These are phyloP conservation scores for Leptographium radiaticola DNA, from an alignment of 2,329 filamentous ascomycete species.

Conservation along the genomic window DNA sequence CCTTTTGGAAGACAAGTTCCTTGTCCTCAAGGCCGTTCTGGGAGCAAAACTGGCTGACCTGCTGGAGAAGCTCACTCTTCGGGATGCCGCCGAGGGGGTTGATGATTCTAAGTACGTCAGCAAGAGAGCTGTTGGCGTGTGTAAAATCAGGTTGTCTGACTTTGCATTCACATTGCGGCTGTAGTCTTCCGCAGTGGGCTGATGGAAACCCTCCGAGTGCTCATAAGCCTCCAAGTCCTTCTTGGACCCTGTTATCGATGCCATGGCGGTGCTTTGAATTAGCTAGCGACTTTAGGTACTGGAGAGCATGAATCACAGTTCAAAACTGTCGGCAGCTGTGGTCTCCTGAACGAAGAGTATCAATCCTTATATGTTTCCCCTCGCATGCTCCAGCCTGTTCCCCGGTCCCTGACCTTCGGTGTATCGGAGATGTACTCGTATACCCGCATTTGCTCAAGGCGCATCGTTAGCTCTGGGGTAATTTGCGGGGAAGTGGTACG, in stretches of 20 bases:
- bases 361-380: no score
- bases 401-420: no score
- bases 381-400: no score
- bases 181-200: neutral
- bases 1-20: slow-evolving; percentile 41
- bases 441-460: no score
- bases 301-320: neutral
- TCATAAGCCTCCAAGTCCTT: neutral
- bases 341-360: no score
- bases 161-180: neutral
- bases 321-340: neutral
- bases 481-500: neutral
- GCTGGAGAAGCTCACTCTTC: neutral
- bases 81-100: slow-evolving; percentile 4
- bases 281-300: neutral
- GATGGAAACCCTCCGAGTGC: neutral
- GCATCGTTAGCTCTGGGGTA: neutral
- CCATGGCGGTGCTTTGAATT: neutral
- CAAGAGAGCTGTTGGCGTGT: neutral
- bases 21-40: slow-evolving; percentile 4
- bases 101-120: slow-evolving; percentile 1
- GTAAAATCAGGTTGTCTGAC: neutral
- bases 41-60: slow-evolving; percentile 1
- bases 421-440: no score
- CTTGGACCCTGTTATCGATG: neutral